Conservation (phyloP, 129 eudicot genomes). For the Sambucus nigra region DNA sequence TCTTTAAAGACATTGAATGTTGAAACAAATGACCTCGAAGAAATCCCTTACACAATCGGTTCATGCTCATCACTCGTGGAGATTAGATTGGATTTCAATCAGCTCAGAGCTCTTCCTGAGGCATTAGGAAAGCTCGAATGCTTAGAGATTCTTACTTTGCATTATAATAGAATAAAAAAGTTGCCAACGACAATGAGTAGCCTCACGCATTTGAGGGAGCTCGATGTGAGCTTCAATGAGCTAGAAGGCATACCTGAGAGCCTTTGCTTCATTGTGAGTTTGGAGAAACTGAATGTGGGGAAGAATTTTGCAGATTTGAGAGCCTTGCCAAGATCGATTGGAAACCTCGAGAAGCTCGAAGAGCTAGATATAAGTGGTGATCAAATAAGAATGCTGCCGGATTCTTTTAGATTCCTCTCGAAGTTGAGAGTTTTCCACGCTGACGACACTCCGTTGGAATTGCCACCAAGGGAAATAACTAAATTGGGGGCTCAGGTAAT, state of each 20-base stretch:
- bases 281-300: conserved; percentile 49
- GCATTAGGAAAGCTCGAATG: conserved; percentile 58
- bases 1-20: conserved; percentile 48
- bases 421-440: conserved; percentile 52
- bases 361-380: conserved; percentile 75
- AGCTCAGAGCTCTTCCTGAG: conserved; percentile 79
- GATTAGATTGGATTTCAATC: conserved; percentile 69
- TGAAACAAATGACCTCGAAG: conserved; percentile 75
- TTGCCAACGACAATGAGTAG: conserved; percentile 72
- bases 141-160: conserved; percentile 58
- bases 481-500: conserved; percentile 80
- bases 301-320: conserved; percentile 79
- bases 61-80: conserved; percentile 63
- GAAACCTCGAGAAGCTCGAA: conserved; percentile 71
- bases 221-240: conserved; percentile 78
- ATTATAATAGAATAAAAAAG: conserved; percentile 50
- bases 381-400: conserved; percentile 67
- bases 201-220: conserved; percentile 44
- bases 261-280: conserved; percentile 43
- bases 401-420: conserved; percentile 58
- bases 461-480: conserved; percentile 61
- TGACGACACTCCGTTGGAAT: conserved; percentile 72
- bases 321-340: conserved; percentile 63
- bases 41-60: conserved; percentile 74
- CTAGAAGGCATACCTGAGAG: conserved; percentile 74